These are phyloP conservation scores for Aspergillus candidus DNA, from an alignment of 2,329 filamentous ascomycete species.

Conservation along the genomic window DNA sequence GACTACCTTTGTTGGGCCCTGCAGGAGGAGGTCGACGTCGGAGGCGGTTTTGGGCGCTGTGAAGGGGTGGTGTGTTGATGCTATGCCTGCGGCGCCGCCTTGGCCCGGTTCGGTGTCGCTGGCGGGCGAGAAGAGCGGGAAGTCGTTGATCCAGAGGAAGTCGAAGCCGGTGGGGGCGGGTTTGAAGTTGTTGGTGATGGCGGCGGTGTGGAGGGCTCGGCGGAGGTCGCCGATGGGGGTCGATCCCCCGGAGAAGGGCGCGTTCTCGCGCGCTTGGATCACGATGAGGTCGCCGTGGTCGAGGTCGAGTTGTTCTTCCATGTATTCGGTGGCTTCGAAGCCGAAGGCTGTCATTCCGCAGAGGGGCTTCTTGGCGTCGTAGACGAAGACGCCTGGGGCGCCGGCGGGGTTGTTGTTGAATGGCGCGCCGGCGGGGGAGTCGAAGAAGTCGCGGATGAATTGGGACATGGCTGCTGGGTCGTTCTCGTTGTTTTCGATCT, in stretches of 20 bases:
- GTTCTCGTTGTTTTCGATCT: slow-evolving; percentile 47
- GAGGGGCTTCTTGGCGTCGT: slow-evolving; percentile 67
- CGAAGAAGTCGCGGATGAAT: slow-evolving; percentile 66
- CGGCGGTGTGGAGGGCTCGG: slow-evolving; percentile 61
- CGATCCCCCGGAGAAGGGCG: slow-evolving; percentile 64
- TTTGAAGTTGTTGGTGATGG: slow-evolving; percentile 58
- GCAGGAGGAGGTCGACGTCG: slow-evolving; percentile 69
- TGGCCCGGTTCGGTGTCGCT: slow-evolving; percentile 67
- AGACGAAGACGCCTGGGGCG: slow-evolving; percentile 72
- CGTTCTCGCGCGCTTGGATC: slow-evolving; percentile 68
- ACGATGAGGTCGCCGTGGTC: slow-evolving; percentile 73
- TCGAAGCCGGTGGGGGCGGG: slow-evolving; percentile 48
- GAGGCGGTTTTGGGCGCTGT: slow-evolving; percentile 69
- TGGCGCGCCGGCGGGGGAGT: slow-evolving; percentile 51
- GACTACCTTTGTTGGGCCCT: slow-evolving; percentile 63
- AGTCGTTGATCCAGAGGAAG: slow-evolving; percentile 82
- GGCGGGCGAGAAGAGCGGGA: slow-evolving; percentile 80
- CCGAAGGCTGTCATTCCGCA: slow-evolving; percentile 72
- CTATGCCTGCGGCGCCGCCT: slow-evolving; percentile 71
- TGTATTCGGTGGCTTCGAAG: slow-evolving; percentile 59
- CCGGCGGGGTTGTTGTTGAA: slow-evolving; percentile 67
- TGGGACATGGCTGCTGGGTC: slow-evolving; percentile 49
- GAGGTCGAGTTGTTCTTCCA: slow-evolving; percentile 49
- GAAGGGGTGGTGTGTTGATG: slow-evolving; percentile 91
- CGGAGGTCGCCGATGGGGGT: slow-evolving; percentile 67